Evolutionary conservation across 192 early-diverging fungal species (phyloP).

Genomic region (Coemansia sp.): DNA sequence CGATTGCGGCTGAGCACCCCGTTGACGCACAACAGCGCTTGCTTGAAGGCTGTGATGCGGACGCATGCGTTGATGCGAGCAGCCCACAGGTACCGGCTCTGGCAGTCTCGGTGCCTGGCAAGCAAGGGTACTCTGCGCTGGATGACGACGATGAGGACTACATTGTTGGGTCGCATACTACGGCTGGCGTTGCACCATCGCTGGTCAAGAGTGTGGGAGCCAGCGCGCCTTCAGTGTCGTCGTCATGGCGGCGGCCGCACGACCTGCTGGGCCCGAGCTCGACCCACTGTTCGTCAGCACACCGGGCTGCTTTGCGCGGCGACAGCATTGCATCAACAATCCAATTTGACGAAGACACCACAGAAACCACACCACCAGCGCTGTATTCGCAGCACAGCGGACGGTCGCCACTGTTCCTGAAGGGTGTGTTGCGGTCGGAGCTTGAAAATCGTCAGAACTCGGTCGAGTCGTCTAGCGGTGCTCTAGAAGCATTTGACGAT

Average conservation of each 20-base stretch:
- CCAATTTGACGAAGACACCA: constrained; percentile 15
- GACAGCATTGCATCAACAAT: constrained; percentile 47
- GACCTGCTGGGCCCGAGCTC: neutral
- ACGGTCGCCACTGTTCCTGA: constrained; percentile 14
- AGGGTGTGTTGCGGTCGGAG: constrained; percentile 4
- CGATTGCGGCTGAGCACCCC: constrained; percentile 20
- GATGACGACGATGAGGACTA: constrained; percentile 17
- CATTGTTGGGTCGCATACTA: constrained; percentile 24
- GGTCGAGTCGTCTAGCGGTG: neutral
- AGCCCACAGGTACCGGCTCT: neutral
- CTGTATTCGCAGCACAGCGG: neutral
- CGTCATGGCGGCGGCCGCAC: constrained; percentile 14
- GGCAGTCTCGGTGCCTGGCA: constrained; percentile 2
- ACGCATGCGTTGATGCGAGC: neutral
- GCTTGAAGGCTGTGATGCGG: neutral
- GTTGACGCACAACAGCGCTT: neutral
- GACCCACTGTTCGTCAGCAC: neutral
- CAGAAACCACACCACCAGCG: neutral
- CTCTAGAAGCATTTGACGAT: neutral
- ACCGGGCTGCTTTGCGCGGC: constrained; percentile 10
- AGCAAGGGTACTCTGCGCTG: neutral
- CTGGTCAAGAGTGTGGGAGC: neutral
- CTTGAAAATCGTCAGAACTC: neutral
- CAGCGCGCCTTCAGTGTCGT: constrained; percentile 7
- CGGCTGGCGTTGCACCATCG: neutral